These are phyloP conservation scores for Laburnicola sp. DNA, from an alignment of 2,329 filamentous ascomycete genomes.

Conservation along the genomic window DNA sequence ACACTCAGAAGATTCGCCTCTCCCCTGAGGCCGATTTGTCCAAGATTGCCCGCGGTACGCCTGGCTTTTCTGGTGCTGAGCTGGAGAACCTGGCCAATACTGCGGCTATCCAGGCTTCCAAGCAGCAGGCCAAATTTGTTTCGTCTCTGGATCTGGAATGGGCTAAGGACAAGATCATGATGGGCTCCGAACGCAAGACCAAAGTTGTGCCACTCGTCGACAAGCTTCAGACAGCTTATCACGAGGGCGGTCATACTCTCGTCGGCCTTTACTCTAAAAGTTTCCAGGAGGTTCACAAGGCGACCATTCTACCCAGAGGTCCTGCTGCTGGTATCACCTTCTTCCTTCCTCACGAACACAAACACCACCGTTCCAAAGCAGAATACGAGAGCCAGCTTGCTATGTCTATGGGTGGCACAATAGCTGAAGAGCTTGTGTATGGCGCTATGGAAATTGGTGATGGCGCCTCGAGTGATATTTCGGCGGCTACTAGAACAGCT, in stretches of 20 bases:
- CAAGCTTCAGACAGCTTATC: slow-evolving; percentile 93
- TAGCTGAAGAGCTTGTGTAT: slow-evolving; percentile 88
- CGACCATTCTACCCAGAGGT: slow-evolving; percentile 92
- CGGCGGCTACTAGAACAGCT: slow-evolving; percentile 77
- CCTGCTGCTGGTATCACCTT: slow-evolving; percentile 84
- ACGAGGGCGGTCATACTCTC: slow-evolving; percentile 93
- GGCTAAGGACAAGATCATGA: slow-evolving; percentile 97
- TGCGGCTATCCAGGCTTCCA: slow-evolving; percentile 91
- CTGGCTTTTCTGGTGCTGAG: slow-evolving; percentile 92
- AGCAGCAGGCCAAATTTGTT: slow-evolving; percentile 76
- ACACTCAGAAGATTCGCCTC: slow-evolving; percentile 87
- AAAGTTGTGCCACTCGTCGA: slow-evolving; percentile 91
- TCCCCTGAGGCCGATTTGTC: slow-evolving; percentile 79
- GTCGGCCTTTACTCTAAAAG: slow-evolving; percentile 81
- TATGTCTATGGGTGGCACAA: slow-evolving; percentile 81
- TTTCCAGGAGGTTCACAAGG: slow-evolving; percentile 85
- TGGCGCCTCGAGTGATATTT: slow-evolving; percentile 81
- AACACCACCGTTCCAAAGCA: slow-evolving; percentile 75
- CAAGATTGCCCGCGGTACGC: slow-evolving; percentile 81
- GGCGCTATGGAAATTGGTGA: slow-evolving; percentile 89
- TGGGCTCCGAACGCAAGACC: slow-evolving; percentile 90
- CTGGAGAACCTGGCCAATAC: slow-evolving; percentile 97
- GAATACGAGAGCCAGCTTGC: slow-evolving; percentile 83
- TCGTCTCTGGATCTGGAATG: slow-evolving; percentile 84
- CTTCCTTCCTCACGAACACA: slow-evolving; percentile 80